phyloP scores from a whole-genome alignment of 1,139 yeast species.

The Pneumocystis sp. region DNA sequence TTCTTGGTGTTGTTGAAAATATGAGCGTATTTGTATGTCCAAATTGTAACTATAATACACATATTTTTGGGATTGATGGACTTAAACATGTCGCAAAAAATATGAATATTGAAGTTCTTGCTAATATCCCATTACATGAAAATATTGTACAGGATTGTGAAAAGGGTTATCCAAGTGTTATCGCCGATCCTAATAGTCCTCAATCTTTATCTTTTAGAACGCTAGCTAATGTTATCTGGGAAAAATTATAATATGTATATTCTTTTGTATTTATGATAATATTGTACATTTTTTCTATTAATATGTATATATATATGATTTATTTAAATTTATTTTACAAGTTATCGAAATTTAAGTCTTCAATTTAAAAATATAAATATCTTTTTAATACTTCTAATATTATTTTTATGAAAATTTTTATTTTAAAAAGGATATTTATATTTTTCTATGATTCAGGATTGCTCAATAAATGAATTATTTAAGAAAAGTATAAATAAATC shows the following conservation, averaged over 20 bases:
- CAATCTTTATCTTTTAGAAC: conserved; percentile 12
- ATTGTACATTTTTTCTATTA: not conserved
- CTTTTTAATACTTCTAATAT: not conserved
- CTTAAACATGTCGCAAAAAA: conserved; percentile 43
- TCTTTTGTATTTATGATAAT: not conserved
- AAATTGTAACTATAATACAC: conserved; percentile 56
- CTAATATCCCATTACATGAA: conserved; percentile 52
- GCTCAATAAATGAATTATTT: not conserved
- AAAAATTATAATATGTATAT: not conserved
- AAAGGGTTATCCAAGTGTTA: conserved; percentile 47
- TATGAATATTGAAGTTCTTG: conserved; percentile 39
- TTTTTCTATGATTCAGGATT: not conserved
- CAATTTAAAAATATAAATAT: not conserved
- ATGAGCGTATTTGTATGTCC: conserved; percentile 73
- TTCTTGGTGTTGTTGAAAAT: conserved; percentile 59
- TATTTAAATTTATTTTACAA: not conserved
- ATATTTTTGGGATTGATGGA: conserved; percentile 60
- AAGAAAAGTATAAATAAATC: not conserved
- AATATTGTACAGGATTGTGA: conserved; percentile 51
- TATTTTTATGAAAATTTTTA: not conserved
- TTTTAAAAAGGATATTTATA: not conserved
- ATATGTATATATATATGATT: not conserved
- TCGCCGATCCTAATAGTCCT: conserved; percentile 29
- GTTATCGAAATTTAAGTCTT: not conserved
- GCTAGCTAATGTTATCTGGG: conserved; percentile 21